These are phyloP conservation scores for Ascochyta viciae-villosae DNA, from an alignment of 2,329 filamentous ascomycete species.

Conservation along the genomic window DNA sequence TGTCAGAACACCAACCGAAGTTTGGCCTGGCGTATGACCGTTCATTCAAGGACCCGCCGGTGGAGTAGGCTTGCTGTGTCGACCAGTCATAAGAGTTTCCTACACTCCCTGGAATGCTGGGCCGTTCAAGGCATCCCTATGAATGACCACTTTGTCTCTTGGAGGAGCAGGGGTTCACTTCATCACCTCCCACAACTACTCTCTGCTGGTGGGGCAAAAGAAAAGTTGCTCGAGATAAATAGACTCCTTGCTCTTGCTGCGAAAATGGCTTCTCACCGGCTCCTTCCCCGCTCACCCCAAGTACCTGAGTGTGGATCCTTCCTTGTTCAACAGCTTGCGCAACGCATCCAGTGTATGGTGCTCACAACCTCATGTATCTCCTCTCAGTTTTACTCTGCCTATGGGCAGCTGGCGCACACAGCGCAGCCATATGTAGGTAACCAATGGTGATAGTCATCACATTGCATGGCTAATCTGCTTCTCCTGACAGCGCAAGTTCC, in stretches of 20 bases:
- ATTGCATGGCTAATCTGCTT: constrained; percentile 7
- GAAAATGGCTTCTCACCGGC: not conserved
- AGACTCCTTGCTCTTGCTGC: constrained; percentile 10
- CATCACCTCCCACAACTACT: constrained; percentile 7
- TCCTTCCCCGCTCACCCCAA: not conserved
- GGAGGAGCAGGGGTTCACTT: constrained; percentile 16
- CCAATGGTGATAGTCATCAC: not conserved
- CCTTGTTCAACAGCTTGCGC: not conserved
- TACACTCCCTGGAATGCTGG: constrained; percentile 15
- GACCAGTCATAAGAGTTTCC: constrained; percentile 23
- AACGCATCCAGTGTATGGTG: not conserved
- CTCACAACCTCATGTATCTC: constrained; percentile 30
- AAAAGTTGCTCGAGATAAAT: constrained; percentile 14
- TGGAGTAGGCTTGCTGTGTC: constrained; percentile 11
- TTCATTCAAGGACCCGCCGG: constrained; percentile 18
- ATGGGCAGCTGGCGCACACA: constrained; percentile 33
- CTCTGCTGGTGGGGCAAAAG: constrained; percentile 7
- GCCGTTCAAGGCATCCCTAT: constrained; percentile 14
- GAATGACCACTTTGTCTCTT: constrained; percentile 21
- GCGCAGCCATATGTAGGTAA: constrained; percentile 26
- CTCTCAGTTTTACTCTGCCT: constrained; percentile 39
- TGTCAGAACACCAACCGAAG: constrained; percentile 11
- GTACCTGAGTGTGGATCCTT: not conserved
- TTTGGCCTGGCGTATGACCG: constrained; percentile 30
- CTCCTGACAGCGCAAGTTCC: constrained; percentile 16